Percentiles rank a stretch among this genome's conserved stretches.
These are phyloP conservation scores for Aspergillus incahuasiensis DNA, from an alignment of 495 filamentous ascomycete genomes.

Conservation along the genomic window DNA sequence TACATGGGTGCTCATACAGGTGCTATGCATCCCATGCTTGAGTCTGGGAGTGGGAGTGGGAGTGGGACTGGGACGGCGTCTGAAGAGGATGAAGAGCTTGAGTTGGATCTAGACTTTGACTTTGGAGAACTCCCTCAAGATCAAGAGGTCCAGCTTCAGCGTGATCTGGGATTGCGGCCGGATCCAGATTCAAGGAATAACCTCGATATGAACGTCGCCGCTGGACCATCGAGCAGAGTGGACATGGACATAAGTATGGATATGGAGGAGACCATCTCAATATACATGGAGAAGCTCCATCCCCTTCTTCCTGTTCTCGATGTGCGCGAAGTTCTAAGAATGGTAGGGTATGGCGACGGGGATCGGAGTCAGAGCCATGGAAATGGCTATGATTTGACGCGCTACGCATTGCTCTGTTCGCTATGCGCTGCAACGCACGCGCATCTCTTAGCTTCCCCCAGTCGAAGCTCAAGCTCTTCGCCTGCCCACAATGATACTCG, in stretches of 20 bases:
- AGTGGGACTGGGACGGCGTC: neutral
- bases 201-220: neutral
- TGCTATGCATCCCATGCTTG: neutral
- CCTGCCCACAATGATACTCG: neutral
- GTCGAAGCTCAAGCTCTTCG: neutral
- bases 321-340: neutral
- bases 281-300: neutral
- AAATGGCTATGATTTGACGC: neutral
- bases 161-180: too few species aligned
- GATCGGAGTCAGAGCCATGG: neutral
- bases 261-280: neutral
- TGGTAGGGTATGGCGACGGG: neutral
- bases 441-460: neutral
- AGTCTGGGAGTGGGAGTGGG: neutral
- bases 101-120: neutral
- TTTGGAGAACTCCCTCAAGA: neutral
- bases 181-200: neutral
- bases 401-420: neutral
- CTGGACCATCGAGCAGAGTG: neutral
- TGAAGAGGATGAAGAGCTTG: neutral
- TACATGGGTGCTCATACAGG: neutral
- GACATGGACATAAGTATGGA: neutral
- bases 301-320: slow-evolving; percentile 1
- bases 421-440: neutral
- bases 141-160: neutral